Evolutionary conservation across 1,139 yeast species (phyloP), one percentile per base, ranked within the genome.

Genomic region (Zhuliangozyma parablackwelliae): DNA sequence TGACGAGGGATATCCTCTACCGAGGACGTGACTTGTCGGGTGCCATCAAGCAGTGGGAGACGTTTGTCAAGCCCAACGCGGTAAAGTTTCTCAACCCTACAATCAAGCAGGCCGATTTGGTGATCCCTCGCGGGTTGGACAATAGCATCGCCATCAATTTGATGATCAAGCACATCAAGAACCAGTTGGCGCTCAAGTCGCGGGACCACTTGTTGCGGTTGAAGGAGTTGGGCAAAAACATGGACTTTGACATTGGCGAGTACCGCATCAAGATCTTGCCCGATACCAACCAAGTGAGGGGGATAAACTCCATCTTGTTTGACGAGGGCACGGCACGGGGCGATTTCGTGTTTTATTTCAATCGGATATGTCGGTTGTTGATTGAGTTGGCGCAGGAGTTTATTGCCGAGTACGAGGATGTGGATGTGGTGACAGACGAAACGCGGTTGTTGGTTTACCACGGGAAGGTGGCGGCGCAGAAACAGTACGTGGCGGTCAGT

Each of bases 51-150:
- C 98, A 92, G 55, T 92, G 97, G 97, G 83, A 85, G 47, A 63
- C 66, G 21, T 90, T 82, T 59, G 98, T 92, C 28, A 92, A 90
- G 56, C 98, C 98, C 11, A 87, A 89, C 56, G 90, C 95, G 9
- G 90, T 82, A 20, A 66, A 79, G 33, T 77, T 73, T 49, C 82
- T 92, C 20, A 75, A 73, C 42, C 94, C 95, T 3, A 87, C 96
- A 0, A 79, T 84, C 81, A 66, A 74, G 38, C 71, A 72, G 42
- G 96, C 98, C 0, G 95, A 92, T 58, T 72, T 90, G 42, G 79
- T 92, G 21, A 78, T 92, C 23, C 97, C 98, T 1, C 70, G 95
- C 31, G 96, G 96, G 7, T 72, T 87, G 21, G 96, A 89, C 54
- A 90, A 88, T 56, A 59, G 63, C 1, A 80, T 83, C 12, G 97